These are phyloP conservation scores for Auricularia auricula-judae DNA, from an alignment of 768 basidiomycete species.

Conservation along the genomic window DNA sequence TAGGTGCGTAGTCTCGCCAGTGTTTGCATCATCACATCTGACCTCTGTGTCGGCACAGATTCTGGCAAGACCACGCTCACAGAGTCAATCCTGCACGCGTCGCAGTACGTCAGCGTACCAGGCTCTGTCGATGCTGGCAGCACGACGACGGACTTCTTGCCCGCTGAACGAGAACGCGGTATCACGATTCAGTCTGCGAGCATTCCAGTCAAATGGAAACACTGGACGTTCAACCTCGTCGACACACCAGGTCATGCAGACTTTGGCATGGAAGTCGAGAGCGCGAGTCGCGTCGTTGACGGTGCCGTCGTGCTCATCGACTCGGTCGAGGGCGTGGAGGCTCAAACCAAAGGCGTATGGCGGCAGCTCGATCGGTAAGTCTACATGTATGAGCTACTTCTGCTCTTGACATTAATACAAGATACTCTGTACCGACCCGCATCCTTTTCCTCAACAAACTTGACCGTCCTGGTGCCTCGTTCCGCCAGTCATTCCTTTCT, in stretches of 20 bases:
- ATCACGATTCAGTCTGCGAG: conserved; percentile 91
- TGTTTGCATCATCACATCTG: conserved; percentile 5
- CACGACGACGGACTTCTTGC: conserved; percentile 83
- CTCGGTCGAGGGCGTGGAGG: conserved; percentile 85
- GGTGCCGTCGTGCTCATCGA: conserved; percentile 84
- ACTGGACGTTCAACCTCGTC: conserved; percentile 78
- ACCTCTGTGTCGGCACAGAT: conserved; percentile 33
- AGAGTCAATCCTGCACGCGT: conserved; percentile 73
- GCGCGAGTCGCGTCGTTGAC: conserved; percentile 82
- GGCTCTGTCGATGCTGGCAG: conserved; percentile 86
- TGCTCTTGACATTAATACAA: conserved; percentile 16
- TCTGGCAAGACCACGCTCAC: conserved; percentile 86
- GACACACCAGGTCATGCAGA: conserved; percentile 91
- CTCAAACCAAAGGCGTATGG: conserved; percentile 87
- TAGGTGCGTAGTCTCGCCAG: conserved; percentile 37
- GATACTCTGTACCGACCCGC: conserved; percentile 69
- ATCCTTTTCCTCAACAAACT: conserved; percentile 83
- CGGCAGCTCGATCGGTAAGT: conserved; percentile 69
- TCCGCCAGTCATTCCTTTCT: conserved; percentile 59
- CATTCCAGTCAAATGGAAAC: conserved; percentile 77
- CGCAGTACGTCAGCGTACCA: conserved; percentile 57
- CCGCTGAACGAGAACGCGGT: conserved; percentile 80
- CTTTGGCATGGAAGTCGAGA: conserved; percentile 96
- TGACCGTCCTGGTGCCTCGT: conserved; percentile 78
- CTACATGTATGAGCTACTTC: neutral